Conservation (phyloP, 208 protist genomes). For the Acanthamoeba royreba region DNA sequence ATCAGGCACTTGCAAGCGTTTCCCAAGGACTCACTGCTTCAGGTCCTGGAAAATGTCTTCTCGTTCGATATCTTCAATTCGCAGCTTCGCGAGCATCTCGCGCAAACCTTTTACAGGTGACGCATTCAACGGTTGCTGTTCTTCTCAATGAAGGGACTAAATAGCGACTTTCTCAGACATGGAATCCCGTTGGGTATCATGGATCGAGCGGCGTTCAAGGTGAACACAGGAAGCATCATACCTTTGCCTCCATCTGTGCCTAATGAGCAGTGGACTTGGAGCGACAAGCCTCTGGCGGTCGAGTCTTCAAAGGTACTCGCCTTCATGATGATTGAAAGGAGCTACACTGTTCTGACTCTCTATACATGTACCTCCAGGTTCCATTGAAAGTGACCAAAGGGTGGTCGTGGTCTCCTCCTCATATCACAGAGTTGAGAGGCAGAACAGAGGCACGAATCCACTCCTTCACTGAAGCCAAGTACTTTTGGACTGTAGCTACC, state of each 20-base stretch:
- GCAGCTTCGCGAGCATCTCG: conserved; percentile 42
- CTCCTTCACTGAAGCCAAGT: conserved; percentile 50
- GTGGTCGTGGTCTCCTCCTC: not conserved
- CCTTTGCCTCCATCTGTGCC: not conserved
- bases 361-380: not conserved
- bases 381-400: not conserved
- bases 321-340: too few species aligned
- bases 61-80: conserved; percentile 53
- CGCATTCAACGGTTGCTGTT: not conserved
- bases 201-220: not conserved
- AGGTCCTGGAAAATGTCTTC: conserved; percentile 59
- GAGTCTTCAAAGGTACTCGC: not conserved
- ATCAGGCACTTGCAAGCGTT: conserved; percentile 89
- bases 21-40: conserved; percentile 79
- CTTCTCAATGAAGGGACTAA: too few species aligned
- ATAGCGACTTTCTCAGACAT: too few species aligned
- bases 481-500: conserved; percentile 23
- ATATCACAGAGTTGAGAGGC: not conserved
- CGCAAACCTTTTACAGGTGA: conserved; percentile 51
- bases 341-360: not conserved
- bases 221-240: not conserved
- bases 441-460: conserved; percentile 24
- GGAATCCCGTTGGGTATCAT: conserved; percentile 15
- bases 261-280: not conserved
- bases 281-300: not conserved